A percentile compares a stretch with the other conserved stretches of the same genome.
Conservation (phyloP, 225 moss, liverwort and hornwort genomes). For the Polytrichum formosum region DNA sequence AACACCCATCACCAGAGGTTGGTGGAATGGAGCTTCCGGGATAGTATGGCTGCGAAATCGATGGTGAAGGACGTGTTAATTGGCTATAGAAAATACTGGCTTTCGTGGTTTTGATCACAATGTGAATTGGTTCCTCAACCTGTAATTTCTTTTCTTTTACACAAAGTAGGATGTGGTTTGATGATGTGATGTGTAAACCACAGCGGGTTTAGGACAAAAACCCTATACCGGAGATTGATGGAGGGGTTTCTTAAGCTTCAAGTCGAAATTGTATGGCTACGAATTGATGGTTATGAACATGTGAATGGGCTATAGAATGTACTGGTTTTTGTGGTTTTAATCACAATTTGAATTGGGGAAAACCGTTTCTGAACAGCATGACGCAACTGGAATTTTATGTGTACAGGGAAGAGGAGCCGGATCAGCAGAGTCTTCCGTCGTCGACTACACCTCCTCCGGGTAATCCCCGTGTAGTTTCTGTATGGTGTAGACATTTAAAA, state of each 20-base stretch:
- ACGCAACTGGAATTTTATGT: background rate
- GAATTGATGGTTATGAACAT: background rate
- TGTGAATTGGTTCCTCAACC: background rate
- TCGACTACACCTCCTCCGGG: constrained; percentile 41
- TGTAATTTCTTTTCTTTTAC: no score
- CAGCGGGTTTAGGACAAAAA: no score
- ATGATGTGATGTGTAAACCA: no score
- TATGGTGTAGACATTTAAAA: background rate
- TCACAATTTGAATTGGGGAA: background rate
- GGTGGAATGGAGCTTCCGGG: background rate
- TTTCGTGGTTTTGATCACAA: background rate
- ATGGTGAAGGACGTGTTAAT: background rate
- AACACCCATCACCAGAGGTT: no score
- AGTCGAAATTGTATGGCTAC: background rate
- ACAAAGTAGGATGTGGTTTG: no score
- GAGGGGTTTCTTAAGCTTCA: background rate
- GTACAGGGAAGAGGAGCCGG: constrained; percentile 63
- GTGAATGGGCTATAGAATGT: background rate
- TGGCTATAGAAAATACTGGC: background rate
- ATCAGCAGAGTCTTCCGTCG: constrained; percentile 69
- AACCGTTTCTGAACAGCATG: background rate
- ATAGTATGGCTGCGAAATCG: background rate
- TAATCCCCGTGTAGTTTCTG: constrained; percentile 5
- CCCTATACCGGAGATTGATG: background rate
- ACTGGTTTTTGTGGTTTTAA: background rate